Base-by-base conservation (phyloP, 2,329 filamentous ascomycete species). In the Ophiostoma fasciatum region DNA sequence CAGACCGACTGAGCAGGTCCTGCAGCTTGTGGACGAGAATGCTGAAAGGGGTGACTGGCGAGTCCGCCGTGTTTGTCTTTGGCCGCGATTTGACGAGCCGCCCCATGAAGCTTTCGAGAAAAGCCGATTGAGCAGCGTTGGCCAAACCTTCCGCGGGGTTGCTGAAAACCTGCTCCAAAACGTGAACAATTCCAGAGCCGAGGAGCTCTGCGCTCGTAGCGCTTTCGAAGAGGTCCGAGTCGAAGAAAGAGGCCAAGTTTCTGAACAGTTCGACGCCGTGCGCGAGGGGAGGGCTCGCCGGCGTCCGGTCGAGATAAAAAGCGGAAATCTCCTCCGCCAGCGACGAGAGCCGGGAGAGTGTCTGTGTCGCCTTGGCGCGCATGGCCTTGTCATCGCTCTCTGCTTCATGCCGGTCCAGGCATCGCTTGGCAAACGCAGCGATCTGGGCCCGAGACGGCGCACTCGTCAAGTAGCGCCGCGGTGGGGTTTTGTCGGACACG, bases 151-250 rank as follows among this genome's bases (percentile, higher is more conserved):
- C 69, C 45, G 82, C 68, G 0, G 75, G 64, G 41, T 81, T 78
- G 48, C 77, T 82, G 51, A 98, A 85, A 9, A 94, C 71, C 22
- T 82, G 72, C 29, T 96, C 69, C 3, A 98, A 64, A 9, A 83
- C 76, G 30, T 82, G 74, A 10, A 98, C 87, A 37, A 98, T 74
- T 14, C 85, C 83, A 2, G 90, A 96, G 21, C 82, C 84, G 35
- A 96, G 71, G 22, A 98, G 63, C 53, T 98, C 90, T 32, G 88
- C 87, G 56, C 90, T 98, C 1, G 90, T 98, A 36, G 94, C 87
- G 52, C 84, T 93, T 51, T 94, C 82, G 36, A 94, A 58, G 1
- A 90, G 79, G 56, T 94, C 82, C 0, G 79, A 77, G 49, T 92
- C 80, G 48, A 98, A 98, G 51, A 90, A 87, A 4, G 71, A 69